phyloP scores from a whole-genome alignment of 2,329 filamentous ascomycete genomes.

The Paecilomyces dactylethromorphus region DNA sequence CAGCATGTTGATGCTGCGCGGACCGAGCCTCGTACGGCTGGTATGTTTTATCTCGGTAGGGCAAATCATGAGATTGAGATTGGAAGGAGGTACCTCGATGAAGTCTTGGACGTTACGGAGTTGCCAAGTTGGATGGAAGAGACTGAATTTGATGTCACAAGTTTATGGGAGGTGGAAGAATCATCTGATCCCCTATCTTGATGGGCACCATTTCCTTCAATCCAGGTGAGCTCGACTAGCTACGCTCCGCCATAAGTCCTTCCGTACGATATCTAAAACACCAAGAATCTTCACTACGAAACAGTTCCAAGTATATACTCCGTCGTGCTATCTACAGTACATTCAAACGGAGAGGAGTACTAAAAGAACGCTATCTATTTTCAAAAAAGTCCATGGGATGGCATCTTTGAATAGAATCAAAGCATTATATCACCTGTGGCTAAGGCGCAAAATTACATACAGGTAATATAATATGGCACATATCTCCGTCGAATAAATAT shows the following conservation, averaged over 20 bases:
- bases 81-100: constrained; percentile 15
- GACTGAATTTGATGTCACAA: constrained; percentile 9
- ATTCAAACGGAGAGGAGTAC: background rate
- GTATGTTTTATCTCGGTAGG: constrained; percentile 21
- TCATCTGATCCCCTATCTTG: background rate
- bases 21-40: constrained; percentile 7
- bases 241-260: background rate
- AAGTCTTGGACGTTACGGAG: constrained; percentile 17
- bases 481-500: background rate
- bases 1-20: constrained; percentile 11
- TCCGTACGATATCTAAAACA: background rate
- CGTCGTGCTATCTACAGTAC: background rate
- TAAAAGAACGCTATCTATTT: background rate
- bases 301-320: background rate
- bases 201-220: background rate
- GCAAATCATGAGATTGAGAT: constrained; percentile 14
- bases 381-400: background rate
- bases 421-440: background rate
- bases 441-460: background rate
- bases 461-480: background rate
- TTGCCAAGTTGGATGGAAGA: constrained; percentile 20
- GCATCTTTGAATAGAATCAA: background rate
- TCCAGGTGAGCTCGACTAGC: background rate
- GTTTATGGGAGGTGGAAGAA: background rate
- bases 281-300: too few species aligned